Base-by-base conservation (phyloP, 495 filamentous ascomycete genomes). In the Clavariopsis aquatica region DNA sequence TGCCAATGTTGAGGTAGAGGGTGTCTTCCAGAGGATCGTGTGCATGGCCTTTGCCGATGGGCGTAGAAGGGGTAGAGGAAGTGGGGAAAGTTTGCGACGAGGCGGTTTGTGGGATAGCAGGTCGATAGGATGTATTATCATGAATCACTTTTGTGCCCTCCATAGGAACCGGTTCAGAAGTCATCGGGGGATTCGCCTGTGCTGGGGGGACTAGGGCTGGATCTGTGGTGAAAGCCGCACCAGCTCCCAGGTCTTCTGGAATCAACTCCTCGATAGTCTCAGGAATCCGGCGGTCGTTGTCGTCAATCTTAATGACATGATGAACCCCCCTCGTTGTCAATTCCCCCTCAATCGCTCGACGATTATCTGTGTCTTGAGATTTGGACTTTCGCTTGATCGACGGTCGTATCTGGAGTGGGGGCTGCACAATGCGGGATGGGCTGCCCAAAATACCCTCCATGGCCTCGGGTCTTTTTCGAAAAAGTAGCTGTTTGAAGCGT, bases 1-100 rank as follows among this genome's bases (percentile, higher is more conserved):
- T 82, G 3, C 91, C 91, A 65, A 97, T 89, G 57, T 85, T 85
- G 19, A 98, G 83, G 72, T 86, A 89, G 0, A 87, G 79, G 41
- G 82, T 83, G 60, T 86, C 84, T 49, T 83, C 80, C 5, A 87
- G 71, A 0, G 84, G 82, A 68, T 92, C 84, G 65, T 86, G 83
- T 1, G 85, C 87, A 68, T 89, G 87, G 23, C 85, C 86, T 73
- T 77, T 89, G n/a, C 75, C 81, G 15, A 69, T 55, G 19, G 67
- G 69, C 12, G 67, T 57, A 17, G 63, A 8, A 5, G 58, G 57
- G 0, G 34, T 23, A n/a, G 65, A 61, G 17, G n/a, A 12, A 15
- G 15, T 41, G 15, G 68, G 17, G 13, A 49, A 49, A 72, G 65
- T 20, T 73, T 69, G 5, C 74, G 76, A 63, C 68, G 66, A 58